Evolutionary conservation across 2,329 filamentous ascomycete species (phyloP).

Genomic region (Daldinia eschscholtzii): DNA sequence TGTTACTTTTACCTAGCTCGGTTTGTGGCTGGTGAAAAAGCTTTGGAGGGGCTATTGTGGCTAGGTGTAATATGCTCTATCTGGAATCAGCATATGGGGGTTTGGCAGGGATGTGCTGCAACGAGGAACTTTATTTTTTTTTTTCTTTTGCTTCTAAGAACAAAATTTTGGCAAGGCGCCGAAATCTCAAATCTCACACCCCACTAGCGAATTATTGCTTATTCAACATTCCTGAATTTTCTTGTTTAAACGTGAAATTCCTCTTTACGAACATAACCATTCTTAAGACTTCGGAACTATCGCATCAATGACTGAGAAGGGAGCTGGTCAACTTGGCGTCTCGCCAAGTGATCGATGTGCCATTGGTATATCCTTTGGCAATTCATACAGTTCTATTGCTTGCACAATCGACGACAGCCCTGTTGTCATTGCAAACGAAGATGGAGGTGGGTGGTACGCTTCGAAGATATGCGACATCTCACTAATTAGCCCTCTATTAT

Average conservation of each 20-base stretch:
- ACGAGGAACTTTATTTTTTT: slow-evolving; percentile 16
- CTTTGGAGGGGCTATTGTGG: slow-evolving; percentile 50
- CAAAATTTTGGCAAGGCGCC: slow-evolving; percentile 43
- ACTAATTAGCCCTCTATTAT: slow-evolving; percentile 43
- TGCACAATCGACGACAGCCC: slow-evolving; percentile 93
- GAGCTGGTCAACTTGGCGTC: slow-evolving; percentile 58
- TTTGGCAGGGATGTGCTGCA: slow-evolving; percentile 21
- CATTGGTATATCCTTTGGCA: slow-evolving; percentile 98
- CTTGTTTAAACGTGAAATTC: background rate
- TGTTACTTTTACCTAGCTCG: slow-evolving; percentile 16
- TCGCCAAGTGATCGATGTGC: slow-evolving; percentile 73
- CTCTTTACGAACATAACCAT: background rate
- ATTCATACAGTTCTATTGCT: slow-evolving; percentile 97
- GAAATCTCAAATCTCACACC: slow-evolving; percentile 32
- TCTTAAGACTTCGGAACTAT: background rate
- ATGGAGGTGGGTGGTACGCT: slow-evolving; percentile 74
- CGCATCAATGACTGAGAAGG: slow-evolving; percentile 62
- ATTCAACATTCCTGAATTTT: background rate
- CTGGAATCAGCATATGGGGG: slow-evolving; percentile 8
- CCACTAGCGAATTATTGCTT: slow-evolving; percentile 7
- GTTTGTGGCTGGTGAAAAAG: slow-evolving; percentile 35
- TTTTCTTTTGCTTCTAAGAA: slow-evolving; percentile 47
- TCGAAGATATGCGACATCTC: background rate
- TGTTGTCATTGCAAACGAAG: slow-evolving; percentile 98
- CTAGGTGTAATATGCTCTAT: slow-evolving; percentile 30